phyloP scores from a whole-genome alignment of 2,329 filamentous ascomycete species.

The Botryotinia calthae region DNA sequence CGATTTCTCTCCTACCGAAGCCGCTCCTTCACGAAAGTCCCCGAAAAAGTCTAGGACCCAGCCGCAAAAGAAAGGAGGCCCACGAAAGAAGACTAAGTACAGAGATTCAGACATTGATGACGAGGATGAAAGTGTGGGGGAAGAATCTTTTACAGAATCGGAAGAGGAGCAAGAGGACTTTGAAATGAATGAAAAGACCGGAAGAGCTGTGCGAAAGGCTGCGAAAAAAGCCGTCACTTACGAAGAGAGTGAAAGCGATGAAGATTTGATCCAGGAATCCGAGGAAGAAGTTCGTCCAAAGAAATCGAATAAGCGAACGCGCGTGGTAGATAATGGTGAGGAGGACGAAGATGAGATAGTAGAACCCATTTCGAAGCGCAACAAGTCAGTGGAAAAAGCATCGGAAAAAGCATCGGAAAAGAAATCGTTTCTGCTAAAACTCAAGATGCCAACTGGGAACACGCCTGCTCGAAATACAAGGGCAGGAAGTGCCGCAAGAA shows the following conservation, averaged over 20 bases:
- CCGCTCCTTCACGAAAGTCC: constrained; percentile 47
- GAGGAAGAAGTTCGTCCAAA: constrained; percentile 28
- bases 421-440: constrained; percentile 32
- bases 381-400: constrained; percentile 1
- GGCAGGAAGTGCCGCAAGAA: constrained; percentile 34
- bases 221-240: constrained; percentile 49
- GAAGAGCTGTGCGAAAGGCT: constrained; percentile 49
- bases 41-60: constrained; percentile 41
- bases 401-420: constrained; percentile 3
- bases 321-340: constrained; percentile 30
- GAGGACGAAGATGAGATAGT: constrained; percentile 30
- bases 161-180: constrained; percentile 43
- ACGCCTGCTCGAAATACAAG: constrained; percentile 31
- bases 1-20: constrained; percentile 59
- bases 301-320: constrained; percentile 32
- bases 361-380: constrained; percentile 19
- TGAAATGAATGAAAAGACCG: constrained; percentile 48
- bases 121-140: constrained; percentile 48
- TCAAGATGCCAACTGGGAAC: constrained; percentile 31
- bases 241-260: constrained; percentile 45
- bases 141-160: constrained; percentile 50
- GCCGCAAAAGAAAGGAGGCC: constrained; percentile 33
- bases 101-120: constrained; percentile 61
- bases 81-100: constrained; percentile 48
- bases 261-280: constrained; percentile 39